Percentiles rank a stretch among this genome's conserved stretches.
phyloP scores from a whole-genome alignment of 345 rosid species.

The Arabidopsis arenosa region DNA sequence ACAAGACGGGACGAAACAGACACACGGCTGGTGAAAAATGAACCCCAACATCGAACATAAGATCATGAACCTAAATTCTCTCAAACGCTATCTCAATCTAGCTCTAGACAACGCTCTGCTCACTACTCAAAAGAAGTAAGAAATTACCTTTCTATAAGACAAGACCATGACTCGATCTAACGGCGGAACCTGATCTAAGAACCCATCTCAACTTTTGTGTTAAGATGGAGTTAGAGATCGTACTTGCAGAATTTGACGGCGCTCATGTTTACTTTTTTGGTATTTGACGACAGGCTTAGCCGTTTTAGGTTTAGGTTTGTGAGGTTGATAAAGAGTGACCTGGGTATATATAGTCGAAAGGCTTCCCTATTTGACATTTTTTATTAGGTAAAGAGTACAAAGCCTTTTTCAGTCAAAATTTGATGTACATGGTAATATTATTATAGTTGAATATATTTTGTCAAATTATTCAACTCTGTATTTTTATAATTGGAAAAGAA shows the following conservation, averaged over 20 bases:
- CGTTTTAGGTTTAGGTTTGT: conserved; percentile 21
- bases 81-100: background rate
- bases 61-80: background rate
- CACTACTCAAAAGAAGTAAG: background rate
- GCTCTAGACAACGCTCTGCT: background rate
- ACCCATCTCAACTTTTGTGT: background rate
- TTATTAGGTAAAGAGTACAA: background rate
- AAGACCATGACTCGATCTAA: background rate
- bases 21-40: conserved; percentile 6
- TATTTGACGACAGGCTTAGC: background rate
- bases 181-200: background rate
- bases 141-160: conserved; percentile 11
- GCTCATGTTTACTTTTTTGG: background rate
- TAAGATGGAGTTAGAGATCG: conserved; percentile 3
- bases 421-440: background rate
- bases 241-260: conserved; percentile 27
- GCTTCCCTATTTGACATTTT: background rate
- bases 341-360: background rate
- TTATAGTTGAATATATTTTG: background rate
- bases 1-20: background rate
- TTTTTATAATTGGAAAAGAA: background rate
- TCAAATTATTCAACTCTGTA: background rate
- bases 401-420: background rate
- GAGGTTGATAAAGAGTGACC: background rate
- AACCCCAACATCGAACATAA: background rate